Evolutionary conservation across 2,329 filamentous ascomycete species (phyloP).

Genomic region (Catunica adiposa): DNA sequence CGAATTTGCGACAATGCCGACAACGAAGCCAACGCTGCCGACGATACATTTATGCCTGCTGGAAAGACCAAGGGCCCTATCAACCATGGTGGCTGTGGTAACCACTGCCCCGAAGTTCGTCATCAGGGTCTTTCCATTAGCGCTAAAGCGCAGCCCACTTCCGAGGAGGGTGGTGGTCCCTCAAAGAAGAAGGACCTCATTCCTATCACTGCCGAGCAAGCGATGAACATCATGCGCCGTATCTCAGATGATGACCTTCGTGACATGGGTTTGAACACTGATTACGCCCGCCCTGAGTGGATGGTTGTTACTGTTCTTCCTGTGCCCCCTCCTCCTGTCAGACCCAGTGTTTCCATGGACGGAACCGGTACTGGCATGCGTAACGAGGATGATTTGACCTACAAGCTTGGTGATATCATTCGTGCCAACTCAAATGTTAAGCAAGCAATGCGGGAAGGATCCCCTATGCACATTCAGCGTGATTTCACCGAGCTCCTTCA

Average conservation of each 20-base stretch:
- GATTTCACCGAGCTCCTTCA: conserved; percentile 89
- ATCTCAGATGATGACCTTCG: conserved; percentile 68
- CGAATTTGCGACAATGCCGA: conserved; percentile 66
- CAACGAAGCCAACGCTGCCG: conserved; percentile 50
- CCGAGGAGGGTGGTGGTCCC: conserved; percentile 18
- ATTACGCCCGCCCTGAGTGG: conserved; percentile 95
- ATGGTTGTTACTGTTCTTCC: conserved; percentile 92
- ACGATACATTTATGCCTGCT: conserved; percentile 48
- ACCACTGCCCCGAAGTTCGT: conserved; percentile 72
- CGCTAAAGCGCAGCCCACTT: conserved; percentile 54
- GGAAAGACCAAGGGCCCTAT: conserved; percentile 33
- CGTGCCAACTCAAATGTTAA: conserved; percentile 91
- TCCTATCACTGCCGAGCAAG: conserved; percentile 66
- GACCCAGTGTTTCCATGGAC: conserved; percentile 93
- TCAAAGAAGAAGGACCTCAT: conserved; percentile 61
- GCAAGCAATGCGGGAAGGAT: conserved; percentile 78
- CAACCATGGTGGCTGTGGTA: conserved; percentile 84
- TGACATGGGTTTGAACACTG: conserved; percentile 80
- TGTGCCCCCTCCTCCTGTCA: conserved; percentile 86
- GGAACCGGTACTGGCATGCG: conserved; percentile 82
- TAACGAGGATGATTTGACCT: conserved; percentile 97
- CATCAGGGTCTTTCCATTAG: conserved; percentile 65
- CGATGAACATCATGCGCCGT: conserved; percentile 69
- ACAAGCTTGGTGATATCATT: conserved; percentile 97
- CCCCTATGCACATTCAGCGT: conserved; percentile 73